Evolutionary conservation across 768 basidiomycete genomes (phyloP).

Genomic region (Multifurca ochricompacta): DNA sequence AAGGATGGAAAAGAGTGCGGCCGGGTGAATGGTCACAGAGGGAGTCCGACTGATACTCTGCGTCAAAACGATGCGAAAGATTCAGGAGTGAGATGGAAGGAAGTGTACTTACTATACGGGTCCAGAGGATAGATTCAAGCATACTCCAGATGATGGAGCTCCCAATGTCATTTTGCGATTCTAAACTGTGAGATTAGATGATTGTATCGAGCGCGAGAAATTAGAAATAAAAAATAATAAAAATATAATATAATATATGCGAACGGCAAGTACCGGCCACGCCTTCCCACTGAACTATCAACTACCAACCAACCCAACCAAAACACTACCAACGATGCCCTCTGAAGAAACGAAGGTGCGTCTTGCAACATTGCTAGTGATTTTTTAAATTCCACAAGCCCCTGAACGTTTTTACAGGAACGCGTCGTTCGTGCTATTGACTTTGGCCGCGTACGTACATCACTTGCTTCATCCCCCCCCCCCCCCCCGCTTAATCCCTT

Average conservation of each 20-base stretch:
- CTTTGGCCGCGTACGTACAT: conserved; percentile 60
- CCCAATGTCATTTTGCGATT: conserved; percentile 46
- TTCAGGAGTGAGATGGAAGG: neutral
- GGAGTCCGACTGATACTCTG: conserved; percentile 52
- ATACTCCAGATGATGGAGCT: conserved; percentile 39
- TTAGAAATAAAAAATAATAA: neutral
- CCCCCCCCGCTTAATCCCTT: conserved; percentile 3
- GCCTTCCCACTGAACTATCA: conserved; percentile 23
- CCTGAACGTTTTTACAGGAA: conserved; percentile 42
- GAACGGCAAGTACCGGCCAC: conserved; percentile 27
- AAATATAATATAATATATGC: no score
- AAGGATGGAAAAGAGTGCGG: conserved; percentile 89
- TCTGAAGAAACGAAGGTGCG: conserved; percentile 86
- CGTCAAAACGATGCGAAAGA: neutral
- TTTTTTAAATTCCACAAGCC: neutral
- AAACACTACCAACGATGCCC: conserved; percentile 46
- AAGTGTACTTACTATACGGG: conserved; percentile 34
- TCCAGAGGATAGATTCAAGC: conserved; percentile 30
- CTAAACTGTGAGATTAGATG: no score
- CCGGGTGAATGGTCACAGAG: conserved; percentile 79
- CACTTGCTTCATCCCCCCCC: neutral
- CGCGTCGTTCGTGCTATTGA: conserved; percentile 76
- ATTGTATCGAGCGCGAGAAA: neutral
- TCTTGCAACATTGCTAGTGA: no score
- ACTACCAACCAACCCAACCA: conserved; percentile 23